These are phyloP conservation scores for Aphanomyces euteiches DNA, from an alignment of 352 stramenopile species.

Conservation along the genomic window DNA sequence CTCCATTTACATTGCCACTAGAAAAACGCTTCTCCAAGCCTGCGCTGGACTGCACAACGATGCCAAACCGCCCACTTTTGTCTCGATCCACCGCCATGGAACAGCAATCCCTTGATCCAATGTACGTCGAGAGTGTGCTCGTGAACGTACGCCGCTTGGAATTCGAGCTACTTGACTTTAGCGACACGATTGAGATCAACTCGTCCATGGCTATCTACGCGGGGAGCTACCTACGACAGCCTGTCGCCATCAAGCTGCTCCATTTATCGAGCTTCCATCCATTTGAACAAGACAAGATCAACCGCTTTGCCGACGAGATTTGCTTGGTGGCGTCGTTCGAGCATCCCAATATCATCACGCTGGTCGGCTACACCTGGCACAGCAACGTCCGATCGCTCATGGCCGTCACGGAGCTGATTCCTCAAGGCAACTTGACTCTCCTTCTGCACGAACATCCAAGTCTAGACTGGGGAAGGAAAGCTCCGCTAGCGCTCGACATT, in stretches of 20 bases:
- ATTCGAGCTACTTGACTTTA: conserved; percentile 6
- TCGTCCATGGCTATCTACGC: neutral
- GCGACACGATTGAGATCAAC: neutral
- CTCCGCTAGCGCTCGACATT: conserved; percentile 11
- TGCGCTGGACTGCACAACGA: no score
- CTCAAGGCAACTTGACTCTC: conserved; percentile 63
- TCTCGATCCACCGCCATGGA: no score
- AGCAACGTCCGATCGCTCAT: conserved; percentile 37
- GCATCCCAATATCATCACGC: conserved; percentile 54
- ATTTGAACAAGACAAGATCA: conserved; percentile 30
- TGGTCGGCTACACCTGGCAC: conserved; percentile 58
- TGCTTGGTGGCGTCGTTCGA: conserved; percentile 46
- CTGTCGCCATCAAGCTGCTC: conserved; percentile 16
- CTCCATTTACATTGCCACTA: no score
- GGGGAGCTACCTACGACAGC: neutral
- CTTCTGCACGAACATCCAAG: conserved; percentile 40
- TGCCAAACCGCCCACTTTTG: no score
- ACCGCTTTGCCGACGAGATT: conserved; percentile 55
- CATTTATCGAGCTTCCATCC: no score
- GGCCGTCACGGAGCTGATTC: conserved; percentile 80
- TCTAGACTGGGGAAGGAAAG: conserved; percentile 14
- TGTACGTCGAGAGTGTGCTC: no score
- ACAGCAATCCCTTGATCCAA: no score
- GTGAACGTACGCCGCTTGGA: neutral
- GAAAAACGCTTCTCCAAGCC: no score